Conservation (phyloP, 345 rosid species). For the Sisymbrium altissimum region DNA sequence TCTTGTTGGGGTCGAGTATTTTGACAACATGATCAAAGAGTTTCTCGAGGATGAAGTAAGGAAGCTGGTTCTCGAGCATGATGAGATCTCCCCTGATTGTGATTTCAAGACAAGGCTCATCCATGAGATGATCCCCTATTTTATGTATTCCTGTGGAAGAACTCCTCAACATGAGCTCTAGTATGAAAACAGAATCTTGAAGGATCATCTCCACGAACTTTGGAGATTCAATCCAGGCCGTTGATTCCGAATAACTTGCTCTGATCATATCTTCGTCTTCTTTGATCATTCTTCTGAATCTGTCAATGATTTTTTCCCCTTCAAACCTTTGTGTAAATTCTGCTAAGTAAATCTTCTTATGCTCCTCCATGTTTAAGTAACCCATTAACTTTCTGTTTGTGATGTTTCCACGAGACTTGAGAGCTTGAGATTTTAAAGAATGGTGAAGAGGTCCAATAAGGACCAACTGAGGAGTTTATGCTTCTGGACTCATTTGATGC, state of each 20-base stretch:
- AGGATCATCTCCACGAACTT: constrained; percentile 19
- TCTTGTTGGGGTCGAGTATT: too few relatives aligned
- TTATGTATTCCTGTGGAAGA: neutral
- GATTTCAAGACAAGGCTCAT: neutral
- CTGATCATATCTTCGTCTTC: constrained; percentile 5
- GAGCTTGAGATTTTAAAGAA: neutral
- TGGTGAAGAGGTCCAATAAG: constrained; percentile 1
- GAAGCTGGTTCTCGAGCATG: constrained; percentile 27
- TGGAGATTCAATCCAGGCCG: constrained; percentile 1
- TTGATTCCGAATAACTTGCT: constrained; percentile 17
- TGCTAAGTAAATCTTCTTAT: neutral
- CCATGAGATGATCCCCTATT: neutral
- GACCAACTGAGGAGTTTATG: constrained; percentile 2
- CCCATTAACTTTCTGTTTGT: neutral
- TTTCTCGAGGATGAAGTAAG: constrained; percentile 14
- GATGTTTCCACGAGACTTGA: neutral
- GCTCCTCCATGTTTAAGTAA: neutral
- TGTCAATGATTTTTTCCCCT: neutral
- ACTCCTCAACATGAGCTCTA: constrained; percentile 1
- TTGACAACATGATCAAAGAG: too few relatives aligned
- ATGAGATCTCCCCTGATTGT: neutral
- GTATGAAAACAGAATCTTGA: constrained; percentile 19
- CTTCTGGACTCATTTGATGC: neutral
- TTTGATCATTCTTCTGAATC: neutral
- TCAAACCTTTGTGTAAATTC: neutral